Conservation (phyloP, 75 land plant genomes). For the Chamaecyparis obtusa region DNA sequence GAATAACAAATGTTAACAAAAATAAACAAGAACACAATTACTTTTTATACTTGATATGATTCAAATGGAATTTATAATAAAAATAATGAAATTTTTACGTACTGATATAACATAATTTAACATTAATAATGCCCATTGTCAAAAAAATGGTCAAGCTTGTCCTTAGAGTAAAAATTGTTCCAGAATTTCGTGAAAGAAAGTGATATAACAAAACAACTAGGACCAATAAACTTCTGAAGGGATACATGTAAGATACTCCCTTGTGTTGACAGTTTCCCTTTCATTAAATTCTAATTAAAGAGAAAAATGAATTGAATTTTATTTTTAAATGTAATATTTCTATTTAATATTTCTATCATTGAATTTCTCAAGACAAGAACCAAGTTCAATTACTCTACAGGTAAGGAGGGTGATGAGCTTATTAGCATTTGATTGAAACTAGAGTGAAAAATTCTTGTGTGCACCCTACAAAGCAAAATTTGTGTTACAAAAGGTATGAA, state of each 20-base stretch:
- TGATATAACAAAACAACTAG: not conserved
- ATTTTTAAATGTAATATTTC: not conserved
- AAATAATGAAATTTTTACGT: not conserved
- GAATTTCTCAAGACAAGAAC: not conserved
- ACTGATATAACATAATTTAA: not conserved
- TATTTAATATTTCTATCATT: not conserved
- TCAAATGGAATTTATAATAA: not conserved
- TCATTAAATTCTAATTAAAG: not conserved
- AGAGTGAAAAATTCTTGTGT: not conserved
- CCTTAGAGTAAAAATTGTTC: not conserved
- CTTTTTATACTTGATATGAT: not conserved
- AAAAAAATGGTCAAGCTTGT: not conserved
- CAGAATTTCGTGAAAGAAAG: not conserved
- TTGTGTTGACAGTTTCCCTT: not conserved
- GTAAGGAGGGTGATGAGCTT: not conserved
- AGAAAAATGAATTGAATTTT: not conserved
- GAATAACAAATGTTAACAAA: not conserved
- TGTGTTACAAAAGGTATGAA: not conserved
- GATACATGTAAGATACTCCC: not conserved
- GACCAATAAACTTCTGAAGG: slow-evolving; percentile 13
- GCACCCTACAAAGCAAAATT: not conserved
- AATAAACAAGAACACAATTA: not conserved
- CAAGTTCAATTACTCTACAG: not conserved
- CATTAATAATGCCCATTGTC: not conserved
- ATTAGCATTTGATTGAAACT: not conserved